Evolutionary conservation across 306 rosid genomes (phyloP).

Genomic region (Pueraria montana): DNA sequence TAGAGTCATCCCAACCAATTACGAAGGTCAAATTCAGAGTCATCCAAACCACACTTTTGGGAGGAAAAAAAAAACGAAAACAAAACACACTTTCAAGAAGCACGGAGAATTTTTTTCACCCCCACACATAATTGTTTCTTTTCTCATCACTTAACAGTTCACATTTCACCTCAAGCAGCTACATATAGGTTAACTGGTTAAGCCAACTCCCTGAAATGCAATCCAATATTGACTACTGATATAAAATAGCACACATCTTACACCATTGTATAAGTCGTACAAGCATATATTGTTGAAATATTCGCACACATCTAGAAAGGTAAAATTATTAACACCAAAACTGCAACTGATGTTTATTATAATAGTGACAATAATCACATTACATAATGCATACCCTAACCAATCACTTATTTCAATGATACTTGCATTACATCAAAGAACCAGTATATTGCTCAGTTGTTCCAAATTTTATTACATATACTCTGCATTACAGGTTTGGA

Average conservation of each 20-base stretch:
- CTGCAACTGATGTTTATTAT: slow-evolving; percentile 1
- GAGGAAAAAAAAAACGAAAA: neutral
- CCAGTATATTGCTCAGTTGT: neutral
- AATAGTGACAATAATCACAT: neutral
- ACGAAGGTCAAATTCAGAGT: neutral
- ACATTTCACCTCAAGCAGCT: slow-evolving; percentile 9
- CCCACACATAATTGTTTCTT: neutral
- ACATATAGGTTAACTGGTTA: neutral
- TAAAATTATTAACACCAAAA: slow-evolving; percentile 3
- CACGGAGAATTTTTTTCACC: neutral
- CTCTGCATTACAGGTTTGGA: neutral
- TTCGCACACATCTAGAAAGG: neutral
- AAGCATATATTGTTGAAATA: neutral
- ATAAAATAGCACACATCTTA: neutral
- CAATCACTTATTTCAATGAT: neutral
- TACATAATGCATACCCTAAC: neutral
- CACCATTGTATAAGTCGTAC: neutral
- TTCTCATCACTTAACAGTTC: neutral
- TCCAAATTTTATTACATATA: neutral
- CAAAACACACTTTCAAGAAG: neutral
- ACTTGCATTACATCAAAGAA: slow-evolving; percentile 19
- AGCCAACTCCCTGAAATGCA: neutral
- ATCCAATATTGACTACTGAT: neutral
- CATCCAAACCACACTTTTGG: neutral
- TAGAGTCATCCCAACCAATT: neutral